Base-by-base conservation (phyloP, 148 eudicot species). In the Nyssa sinensis region DNA sequence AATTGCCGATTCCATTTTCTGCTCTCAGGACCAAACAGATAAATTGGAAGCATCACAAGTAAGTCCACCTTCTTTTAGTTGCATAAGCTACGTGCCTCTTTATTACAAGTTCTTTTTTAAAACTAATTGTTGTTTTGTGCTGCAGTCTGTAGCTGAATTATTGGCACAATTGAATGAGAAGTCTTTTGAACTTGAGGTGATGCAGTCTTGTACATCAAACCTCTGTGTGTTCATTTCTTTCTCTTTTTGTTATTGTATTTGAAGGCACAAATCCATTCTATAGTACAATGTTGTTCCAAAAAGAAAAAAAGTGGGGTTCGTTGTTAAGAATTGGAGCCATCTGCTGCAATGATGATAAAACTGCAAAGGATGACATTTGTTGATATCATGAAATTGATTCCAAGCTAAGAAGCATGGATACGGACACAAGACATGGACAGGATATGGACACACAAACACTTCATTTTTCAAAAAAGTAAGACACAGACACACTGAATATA, bases 151-250 rank as follows among this genome's bases (percentile, higher is more conserved):
- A 51, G 83, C 88, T 75, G 97, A 95, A 76, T 87, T 95, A 23
- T 80, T 85, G 84, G 87, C 82, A 75, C 96, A 88, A 78, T 66
- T 95, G 79, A 92, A 90, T 62, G 97, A 95, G 91, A 95, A 88
- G 75, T 89, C 96, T 59, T 90, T 95, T 82, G 99, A 95, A 82
- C 94, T 95, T 63, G 97, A 95, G 99, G 99, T 92, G 72, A 78
- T 51, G 55, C 55, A 28, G 31, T 62, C 64, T 72, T 31, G 30
- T 37, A 37, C 44, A 37, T 37, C 44, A 4, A 37, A 9, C 44
- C 44, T 16, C 27, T 30, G 16, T 80, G 39, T 25, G 27, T n/a
- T n/a, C n/a, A n/a, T n/a, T n/a, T n/a, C n/a, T n/a, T n/a, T 71
- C 39, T 70, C 64, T 51, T 10, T 41, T 7, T 69, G 27, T 28